Percentiles rank a stretch among this genome's conserved stretches.
Evolutionary conservation across 495 filamentous ascomycete genomes (phyloP).

Genomic region (Podospora sp.): DNA sequence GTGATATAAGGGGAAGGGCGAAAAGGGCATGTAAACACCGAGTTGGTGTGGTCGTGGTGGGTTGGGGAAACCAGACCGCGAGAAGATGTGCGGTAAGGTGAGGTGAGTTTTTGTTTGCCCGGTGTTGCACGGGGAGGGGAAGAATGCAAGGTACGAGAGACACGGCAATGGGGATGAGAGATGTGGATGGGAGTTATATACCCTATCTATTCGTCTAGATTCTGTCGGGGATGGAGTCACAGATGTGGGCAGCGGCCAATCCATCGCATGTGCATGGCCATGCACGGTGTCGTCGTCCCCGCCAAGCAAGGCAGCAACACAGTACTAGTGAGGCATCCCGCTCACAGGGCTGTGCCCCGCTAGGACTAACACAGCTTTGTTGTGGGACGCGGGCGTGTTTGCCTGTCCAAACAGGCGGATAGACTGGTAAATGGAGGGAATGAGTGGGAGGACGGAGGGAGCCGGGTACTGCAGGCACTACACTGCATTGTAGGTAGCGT

Average conservation of each 20-base stretch:
- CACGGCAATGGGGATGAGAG: neutral
- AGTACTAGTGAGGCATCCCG: constrained; percentile 4
- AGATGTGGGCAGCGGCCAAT: no score
- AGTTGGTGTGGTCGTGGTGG: neutral
- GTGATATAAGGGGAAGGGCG: neutral
- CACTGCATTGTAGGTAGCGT: neutral
- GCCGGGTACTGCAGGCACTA: neutral
- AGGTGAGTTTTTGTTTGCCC: no score
- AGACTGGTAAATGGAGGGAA: neutral
- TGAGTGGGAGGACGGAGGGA: neutral
- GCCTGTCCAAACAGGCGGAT: neutral
- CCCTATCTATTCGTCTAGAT: neutral
- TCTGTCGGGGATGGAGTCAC: neutral
- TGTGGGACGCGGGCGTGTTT: neutral
- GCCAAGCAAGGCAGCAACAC: constrained; percentile 7
- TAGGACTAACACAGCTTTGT: neutral
- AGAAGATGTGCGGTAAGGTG: neutral
- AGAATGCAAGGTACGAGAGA: neutral
- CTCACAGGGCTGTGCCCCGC: constrained; percentile 1
- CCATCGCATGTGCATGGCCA: neutral
- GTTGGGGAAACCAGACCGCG: neutral
- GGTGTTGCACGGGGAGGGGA: neutral
- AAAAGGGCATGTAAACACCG: neutral
- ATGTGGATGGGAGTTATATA: neutral
- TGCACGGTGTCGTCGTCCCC: neutral